Base-by-base conservation (phyloP, 768 basidiomycete genomes). In the Naganishia antarctica region DNA sequence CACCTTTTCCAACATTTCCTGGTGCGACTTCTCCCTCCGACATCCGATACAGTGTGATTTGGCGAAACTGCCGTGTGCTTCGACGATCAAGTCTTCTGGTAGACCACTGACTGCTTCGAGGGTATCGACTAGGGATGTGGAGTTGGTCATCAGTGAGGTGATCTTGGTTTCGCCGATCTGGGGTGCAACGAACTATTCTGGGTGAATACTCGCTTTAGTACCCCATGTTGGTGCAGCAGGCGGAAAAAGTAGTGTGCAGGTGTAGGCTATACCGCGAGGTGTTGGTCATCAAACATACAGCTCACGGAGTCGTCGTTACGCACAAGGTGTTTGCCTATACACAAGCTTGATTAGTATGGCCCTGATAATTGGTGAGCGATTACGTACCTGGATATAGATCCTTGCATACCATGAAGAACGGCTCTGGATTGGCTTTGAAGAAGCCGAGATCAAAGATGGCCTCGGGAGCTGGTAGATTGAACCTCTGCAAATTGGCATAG, bases 21-120 rank as follows among this genome's bases (percentile, higher is more conserved):
- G 83, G 51, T 82, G 83, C 43, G 86, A 84, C 66, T 82, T 90
- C 0, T 80, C 72, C 1, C 74, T 71, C 47, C 80, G 67, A 75
- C 96, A 99, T 7, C 84, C 80, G 16, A 97, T 84, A 69, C 96
- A 99, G 58, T 84, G 81, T 61, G 94, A 89, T 1, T 81, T 79
- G 0, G 94, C 94, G 69, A 98, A 99, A 69, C 89, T 92, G 2
- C 94, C 96, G 72, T 99, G 96, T 0, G 96, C 96, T 79, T 98
- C 94, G 50, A 98, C 66, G 11, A 65, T 41, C 9, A 37, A 15
- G 9, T 47, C 18, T 4, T 29, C 37, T 13, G 66, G 53, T 3
- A 67, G 46, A 23, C 66, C 66, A 15, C 50, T 43, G 7, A 40
- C 47, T 1, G 31, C 31, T 41, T 67, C 66, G 3, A 72, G 53